These are phyloP conservation scores for Serpula lacrymans DNA, from an alignment of 768 basidiomycete species.

Conservation along the genomic window DNA sequence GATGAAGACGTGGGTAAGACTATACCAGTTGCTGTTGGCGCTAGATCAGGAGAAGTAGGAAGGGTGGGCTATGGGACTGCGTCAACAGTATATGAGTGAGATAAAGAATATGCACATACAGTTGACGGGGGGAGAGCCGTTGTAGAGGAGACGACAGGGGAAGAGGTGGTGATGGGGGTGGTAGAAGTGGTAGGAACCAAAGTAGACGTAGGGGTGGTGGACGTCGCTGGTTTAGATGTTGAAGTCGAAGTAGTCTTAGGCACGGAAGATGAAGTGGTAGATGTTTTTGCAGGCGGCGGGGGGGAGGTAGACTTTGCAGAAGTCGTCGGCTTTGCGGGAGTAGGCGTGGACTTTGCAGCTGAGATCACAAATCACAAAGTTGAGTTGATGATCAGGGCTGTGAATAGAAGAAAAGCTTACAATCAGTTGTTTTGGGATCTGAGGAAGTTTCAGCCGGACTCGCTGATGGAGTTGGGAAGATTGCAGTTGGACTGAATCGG, in stretches of 20 bases:
- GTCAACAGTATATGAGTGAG: background rate
- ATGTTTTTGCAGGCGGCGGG: slow-evolving; percentile 1
- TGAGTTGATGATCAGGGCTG: no score
- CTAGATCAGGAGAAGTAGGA: background rate
- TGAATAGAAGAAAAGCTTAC: no score
- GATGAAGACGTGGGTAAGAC: slow-evolving; percentile 10
- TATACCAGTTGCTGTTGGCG: background rate
- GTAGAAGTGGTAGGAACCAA: slow-evolving; percentile 9
- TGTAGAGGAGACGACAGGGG: slow-evolving; percentile 3
- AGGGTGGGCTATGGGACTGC: background rate
- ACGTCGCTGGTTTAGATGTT: slow-evolving; percentile 11
- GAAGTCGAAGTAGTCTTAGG: slow-evolving; percentile 4
- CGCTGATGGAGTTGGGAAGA: background rate
- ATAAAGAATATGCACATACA: background rate
- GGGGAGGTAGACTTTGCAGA: slow-evolving; percentile 8
- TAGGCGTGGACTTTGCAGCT: slow-evolving; percentile 17
- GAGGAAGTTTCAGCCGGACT: background rate
- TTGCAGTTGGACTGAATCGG: slow-evolving; percentile 9
- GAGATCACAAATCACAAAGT: no score
- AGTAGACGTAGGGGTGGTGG: slow-evolving; percentile 14
- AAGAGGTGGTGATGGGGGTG: background rate
- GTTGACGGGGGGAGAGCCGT: slow-evolving; percentile 3
- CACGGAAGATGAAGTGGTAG: slow-evolving; percentile 9
- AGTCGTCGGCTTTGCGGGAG: slow-evolving; percentile 14
- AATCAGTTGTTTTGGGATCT: no score